phyloP scores from a whole-genome alignment of 1,284 basidiomycete species.

The Inonotus obliquus region DNA sequence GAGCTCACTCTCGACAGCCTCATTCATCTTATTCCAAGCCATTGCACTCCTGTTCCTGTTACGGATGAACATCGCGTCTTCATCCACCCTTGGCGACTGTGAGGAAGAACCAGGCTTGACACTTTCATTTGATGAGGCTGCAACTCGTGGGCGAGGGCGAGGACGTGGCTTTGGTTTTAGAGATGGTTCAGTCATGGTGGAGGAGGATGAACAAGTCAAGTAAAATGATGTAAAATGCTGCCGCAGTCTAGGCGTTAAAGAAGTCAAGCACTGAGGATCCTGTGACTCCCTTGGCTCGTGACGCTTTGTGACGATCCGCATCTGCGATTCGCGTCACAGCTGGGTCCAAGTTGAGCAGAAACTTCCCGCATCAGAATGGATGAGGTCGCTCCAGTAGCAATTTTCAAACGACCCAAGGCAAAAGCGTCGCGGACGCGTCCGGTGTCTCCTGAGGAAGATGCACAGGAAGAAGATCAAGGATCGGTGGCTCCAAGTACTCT shows the following conservation, averaged over 20 bases:
- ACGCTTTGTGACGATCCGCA: not conserved
- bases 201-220: not conserved
- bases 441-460: constrained; percentile 24
- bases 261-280: too few species aligned
- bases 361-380: not conserved
- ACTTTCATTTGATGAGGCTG: constrained; percentile 21
- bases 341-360: not conserved
- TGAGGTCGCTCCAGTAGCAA: not conserved
- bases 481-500: constrained; percentile 52
- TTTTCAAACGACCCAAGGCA: constrained; percentile 21
- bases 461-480: constrained; percentile 14
- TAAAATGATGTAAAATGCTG: too few species aligned
- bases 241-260: too few species aligned
- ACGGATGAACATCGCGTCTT: constrained; percentile 61
- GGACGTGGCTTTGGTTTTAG: constrained; percentile 43
- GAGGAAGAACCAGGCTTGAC: constrained; percentile 13
- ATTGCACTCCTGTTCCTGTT: constrained; percentile 49
- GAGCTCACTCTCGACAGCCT: constrained; percentile 46
- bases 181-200: constrained; percentile 36
- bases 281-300: too few species aligned
- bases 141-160: constrained; percentile 37
- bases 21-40: constrained; percentile 53
- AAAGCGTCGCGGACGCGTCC: constrained; percentile 21
- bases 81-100: constrained; percentile 37
- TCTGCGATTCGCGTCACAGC: not conserved